Conservation (phyloP, 768 basidiomycete genomes). For the Hypholoma fasciculare region DNA sequence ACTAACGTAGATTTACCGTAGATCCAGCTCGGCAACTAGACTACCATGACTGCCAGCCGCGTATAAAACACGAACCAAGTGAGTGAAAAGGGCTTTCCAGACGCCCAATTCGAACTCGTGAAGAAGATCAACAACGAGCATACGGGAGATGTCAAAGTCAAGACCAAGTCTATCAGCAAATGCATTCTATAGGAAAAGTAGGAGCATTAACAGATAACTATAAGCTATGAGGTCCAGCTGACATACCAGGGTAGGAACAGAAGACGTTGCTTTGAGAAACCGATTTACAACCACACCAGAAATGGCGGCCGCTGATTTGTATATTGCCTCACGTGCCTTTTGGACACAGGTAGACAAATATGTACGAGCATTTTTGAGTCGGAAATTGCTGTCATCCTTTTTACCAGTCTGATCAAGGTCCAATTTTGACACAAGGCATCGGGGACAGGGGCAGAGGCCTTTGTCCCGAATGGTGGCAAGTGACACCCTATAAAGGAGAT, state of each 20-base stretch:
- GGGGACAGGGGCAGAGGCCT: slow-evolving; percentile 36
- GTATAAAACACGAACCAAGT: slow-evolving; percentile 21
- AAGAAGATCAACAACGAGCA: slow-evolving; percentile 4
- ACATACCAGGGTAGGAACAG: slow-evolving; percentile 28
- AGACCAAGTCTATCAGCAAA: slow-evolving; percentile 1
- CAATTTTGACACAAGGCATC: slow-evolving; percentile 28
- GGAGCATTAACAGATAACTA: slow-evolving; percentile 3
- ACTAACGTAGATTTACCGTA: slow-evolving; percentile 7
- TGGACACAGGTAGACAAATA: slow-evolving; percentile 1
- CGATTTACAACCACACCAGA: neutral
- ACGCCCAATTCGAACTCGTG: slow-evolving; percentile 7
- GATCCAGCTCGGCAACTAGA: neutral
- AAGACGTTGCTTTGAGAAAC: slow-evolving; percentile 18
- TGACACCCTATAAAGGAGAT: slow-evolving; percentile 22
- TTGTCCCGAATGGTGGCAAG: slow-evolving; percentile 35
- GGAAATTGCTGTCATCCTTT: slow-evolving; percentile 13
- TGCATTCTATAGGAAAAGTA: neutral
- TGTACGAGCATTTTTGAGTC: slow-evolving; percentile 8
- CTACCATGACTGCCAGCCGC: neutral
- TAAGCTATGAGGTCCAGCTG: neutral
- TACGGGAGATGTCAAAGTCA: neutral
- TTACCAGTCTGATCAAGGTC: slow-evolving; percentile 29
- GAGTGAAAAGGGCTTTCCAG: slow-evolving; percentile 26
- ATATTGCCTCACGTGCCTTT: slow-evolving; percentile 5
- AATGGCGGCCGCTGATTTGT: neutral